A percentile compares a stretch with the other conserved stretches of the same genome.
Conservation (phyloP, 129 eudicot species). For the Flaveria linearis region DNA sequence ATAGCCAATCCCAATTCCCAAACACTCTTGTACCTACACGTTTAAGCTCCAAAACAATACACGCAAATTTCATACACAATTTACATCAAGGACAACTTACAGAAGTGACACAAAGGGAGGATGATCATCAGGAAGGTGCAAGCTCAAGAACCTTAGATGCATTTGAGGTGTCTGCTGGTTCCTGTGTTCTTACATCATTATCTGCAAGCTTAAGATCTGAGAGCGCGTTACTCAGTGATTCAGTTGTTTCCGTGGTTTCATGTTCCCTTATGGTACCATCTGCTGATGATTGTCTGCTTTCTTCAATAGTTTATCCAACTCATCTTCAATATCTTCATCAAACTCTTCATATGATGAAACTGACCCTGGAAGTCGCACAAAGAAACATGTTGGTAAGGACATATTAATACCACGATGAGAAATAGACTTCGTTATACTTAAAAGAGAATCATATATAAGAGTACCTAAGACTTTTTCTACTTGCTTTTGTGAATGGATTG, state of each 20-base stretch:
- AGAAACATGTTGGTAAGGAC: conserved; percentile 13
- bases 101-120: conserved; percentile 1
- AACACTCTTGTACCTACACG: not conserved
- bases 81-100: not conserved
- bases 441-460: not conserved
- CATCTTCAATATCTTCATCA: conserved; percentile 79
- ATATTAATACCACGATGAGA: not conserved
- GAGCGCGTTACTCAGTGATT: conserved; percentile 44
- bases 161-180: conserved; percentile 10
- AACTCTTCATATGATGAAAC: conserved; percentile 36
- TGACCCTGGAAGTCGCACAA: conserved; percentile 48
- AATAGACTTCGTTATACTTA: not conserved
- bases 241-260: conserved; percentile 36
- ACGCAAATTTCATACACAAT: not conserved
- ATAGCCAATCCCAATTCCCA: conserved; percentile 2
- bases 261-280: conserved; percentile 28
- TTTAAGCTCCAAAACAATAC: not conserved
- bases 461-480: conserved; percentile 63
- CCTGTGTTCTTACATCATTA: conserved; percentile 21
- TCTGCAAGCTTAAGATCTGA: conserved; percentile 56
- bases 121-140: conserved; percentile 36
- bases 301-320: conserved; percentile 56
- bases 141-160: conserved; percentile 26
- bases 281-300: conserved; percentile 29
- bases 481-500: conserved; percentile 55